Base-by-base conservation (phyloP, 2,329 filamentous ascomycete species). In the Calycina herbarum region DNA sequence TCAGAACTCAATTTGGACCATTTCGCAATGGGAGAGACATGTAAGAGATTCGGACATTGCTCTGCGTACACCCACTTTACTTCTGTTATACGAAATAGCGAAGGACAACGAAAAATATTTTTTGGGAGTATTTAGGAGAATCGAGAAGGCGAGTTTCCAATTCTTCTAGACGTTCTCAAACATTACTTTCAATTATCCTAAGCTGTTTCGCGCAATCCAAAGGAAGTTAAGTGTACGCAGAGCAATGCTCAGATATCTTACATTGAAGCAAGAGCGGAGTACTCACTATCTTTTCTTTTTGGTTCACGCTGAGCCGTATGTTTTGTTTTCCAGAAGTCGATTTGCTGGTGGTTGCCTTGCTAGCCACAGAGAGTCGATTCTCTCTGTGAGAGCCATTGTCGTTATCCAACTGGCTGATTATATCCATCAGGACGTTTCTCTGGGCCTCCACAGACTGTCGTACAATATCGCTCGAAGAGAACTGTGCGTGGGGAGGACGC, bases 361-460 rank as follows among this genome's bases (percentile, higher is more conserved):
- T 59, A 17, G 57, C 45, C 40, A 42, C 38, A 17, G 54, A 40
- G 20, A 40, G 33, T 24, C 35, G 51, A 17, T 35, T 65, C 15
- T 48, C 24, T 17, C 15, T 40, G 29, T 57, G 56, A 57, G 56
- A 38, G 5, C 35, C 40, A 48, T 24, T 33, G 13, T 61, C 35
- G 20, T 59, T 42, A 38, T 66, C 61, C n/a, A 61, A 35, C n/a
- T 66, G 64, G 24, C 48, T 57, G n/a, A 63, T 33, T n/a, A 63
- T 66, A 38, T 63, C 51, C 64, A 63, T 63, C 35, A 66, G 58
- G 20, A 66, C 31, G 27, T 63, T 51, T 45, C 61, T 29, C 51
- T 45, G 59, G 13, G 45, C 27, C 17, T 62, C 54, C 8, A 62
- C 48, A 31, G 63, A 61, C 48, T 42, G 51, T 38, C 51, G 29